Percentiles rank a stretch among this genome's conserved stretches.
Conservation (phyloP, 75 land plant genomes). For the Pinus albicaulis region DNA sequence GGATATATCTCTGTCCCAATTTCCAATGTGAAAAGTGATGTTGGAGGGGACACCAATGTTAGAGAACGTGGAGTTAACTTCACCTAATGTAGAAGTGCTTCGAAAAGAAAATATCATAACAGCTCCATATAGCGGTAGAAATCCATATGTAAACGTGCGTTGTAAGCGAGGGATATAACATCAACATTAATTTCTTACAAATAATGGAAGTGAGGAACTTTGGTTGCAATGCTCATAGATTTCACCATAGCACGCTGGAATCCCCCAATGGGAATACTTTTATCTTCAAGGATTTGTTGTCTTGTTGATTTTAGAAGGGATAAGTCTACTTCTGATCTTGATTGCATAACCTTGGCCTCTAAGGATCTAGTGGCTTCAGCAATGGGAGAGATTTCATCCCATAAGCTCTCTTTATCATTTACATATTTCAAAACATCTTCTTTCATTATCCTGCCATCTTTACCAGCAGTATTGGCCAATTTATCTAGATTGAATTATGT, state of each 20-base stretch:
- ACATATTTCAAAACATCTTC: constrained; percentile 72
- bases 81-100: too few species aligned
- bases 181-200: constrained; percentile 83
- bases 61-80: too few species aligned
- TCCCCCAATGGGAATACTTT: constrained; percentile 66
- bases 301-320: neutral
- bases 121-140: too few species aligned
- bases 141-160: too few species aligned
- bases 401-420: constrained; percentile 37
- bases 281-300: constrained; percentile 29
- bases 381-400: constrained; percentile 23
- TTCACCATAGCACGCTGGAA: constrained; percentile 92
- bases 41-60: too few species aligned
- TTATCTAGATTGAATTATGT: too few species aligned
- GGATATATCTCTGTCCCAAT: too few species aligned
- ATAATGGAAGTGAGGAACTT: constrained; percentile 95
- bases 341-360: constrained; percentile 1
- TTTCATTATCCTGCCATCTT: constrained; percentile 83
- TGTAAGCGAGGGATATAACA: too few species aligned
- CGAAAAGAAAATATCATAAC: too few species aligned
- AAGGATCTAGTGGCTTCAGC: neutral
- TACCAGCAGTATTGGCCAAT: too few species aligned
- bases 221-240: constrained; percentile 91
- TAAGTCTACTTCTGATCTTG: neutral
- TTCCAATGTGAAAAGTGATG: too few species aligned